A percentile compares a stretch with the other conserved stretches of the same genome.
Evolutionary conservation across 2,329 filamentous ascomycete species (phyloP).

Genomic region (Colletotrichum aenigma): DNA sequence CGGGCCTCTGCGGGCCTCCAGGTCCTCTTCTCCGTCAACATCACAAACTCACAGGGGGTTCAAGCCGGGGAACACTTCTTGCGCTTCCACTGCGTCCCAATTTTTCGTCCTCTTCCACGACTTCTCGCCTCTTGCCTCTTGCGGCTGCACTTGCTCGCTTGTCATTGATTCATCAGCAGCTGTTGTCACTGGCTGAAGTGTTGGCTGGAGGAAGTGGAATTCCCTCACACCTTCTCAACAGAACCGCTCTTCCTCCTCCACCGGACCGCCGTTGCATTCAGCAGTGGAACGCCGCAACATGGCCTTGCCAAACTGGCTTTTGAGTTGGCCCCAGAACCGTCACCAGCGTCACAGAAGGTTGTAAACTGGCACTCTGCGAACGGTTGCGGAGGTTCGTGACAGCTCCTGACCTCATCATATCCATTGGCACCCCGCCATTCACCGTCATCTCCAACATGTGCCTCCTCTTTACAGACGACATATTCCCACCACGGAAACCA

Average conservation of each 20-base stretch:
- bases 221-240: conserved; percentile 18
- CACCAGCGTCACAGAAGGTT: neutral
- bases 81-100: neutral
- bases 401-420: conserved; percentile 5
- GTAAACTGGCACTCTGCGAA: neutral
- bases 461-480: neutral
- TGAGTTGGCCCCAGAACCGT: neutral
- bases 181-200: neutral
- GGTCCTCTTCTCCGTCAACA: neutral
- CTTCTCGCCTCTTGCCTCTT: neutral
- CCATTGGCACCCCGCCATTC: neutral
- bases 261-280: neutral
- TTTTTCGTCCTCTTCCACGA: neutral
- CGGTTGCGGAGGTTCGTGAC: neutral
- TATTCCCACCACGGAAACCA: neutral
- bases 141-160: neutral
- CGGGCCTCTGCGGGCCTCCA: neutral
- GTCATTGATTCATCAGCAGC: conserved; percentile 1
- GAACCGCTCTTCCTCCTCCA: neutral
- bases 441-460: neutral
- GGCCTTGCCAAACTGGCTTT: neutral
- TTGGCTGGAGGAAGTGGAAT: neutral
- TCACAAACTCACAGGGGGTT: neutral
- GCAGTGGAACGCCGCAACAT: neutral
- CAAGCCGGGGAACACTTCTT: neutral